phyloP scores from a whole-genome alignment of 352 stramenopile species.

The Sclerospora graminicola region DNA sequence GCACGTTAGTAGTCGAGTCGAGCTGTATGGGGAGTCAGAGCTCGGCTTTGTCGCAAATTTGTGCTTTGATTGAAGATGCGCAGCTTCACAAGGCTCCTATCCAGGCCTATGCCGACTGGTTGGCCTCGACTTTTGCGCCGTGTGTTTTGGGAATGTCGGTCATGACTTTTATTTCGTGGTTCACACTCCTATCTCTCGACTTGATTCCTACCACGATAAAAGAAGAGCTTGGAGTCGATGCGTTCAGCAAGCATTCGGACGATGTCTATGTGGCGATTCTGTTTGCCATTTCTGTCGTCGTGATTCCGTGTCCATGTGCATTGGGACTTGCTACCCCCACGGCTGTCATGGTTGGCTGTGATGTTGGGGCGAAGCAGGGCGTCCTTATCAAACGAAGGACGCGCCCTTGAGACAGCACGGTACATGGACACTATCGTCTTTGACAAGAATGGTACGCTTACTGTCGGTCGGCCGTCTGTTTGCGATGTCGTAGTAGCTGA shows the following conservation, averaged over 20 bases:
- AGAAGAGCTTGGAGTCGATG: constrained; percentile 13
- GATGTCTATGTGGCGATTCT: constrained; percentile 67
- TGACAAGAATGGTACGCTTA: constrained; percentile 91
- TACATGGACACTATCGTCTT: constrained; percentile 87
- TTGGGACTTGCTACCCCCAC: constrained; percentile 77
- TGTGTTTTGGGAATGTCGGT: constrained; percentile 13
- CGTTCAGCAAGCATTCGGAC: constrained; percentile 42
- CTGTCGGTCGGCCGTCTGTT: constrained; percentile 67
- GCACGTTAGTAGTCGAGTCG: constrained; percentile 78
- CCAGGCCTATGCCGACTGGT: constrained; percentile 65
- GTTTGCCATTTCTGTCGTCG: constrained; percentile 83
- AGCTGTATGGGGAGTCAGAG: constrained; percentile 64
- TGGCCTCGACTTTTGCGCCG: constrained; percentile 23
- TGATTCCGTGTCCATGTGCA: constrained; percentile 83
- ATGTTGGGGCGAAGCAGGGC: constrained; percentile 75
- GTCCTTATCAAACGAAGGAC: constrained; percentile 86
- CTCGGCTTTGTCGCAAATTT: constrained; percentile 64
- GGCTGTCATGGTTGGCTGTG: constrained; percentile 83
- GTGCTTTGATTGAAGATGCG: constrained; percentile 79
- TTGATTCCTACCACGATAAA: constrained; percentile 11
- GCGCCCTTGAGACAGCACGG: constrained; percentile 64
- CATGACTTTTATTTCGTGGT: constrained; percentile 14
- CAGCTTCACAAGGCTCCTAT: constrained; percentile 84
- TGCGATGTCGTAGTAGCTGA: constrained; percentile 69
- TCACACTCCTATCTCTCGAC: constrained; percentile 5